Percentiles rank a stretch among this genome's conserved stretches.
Evolutionary conservation across 2,329 filamentous ascomycete genomes (phyloP).

Genomic region (Macroventuria anomochaeta): DNA sequence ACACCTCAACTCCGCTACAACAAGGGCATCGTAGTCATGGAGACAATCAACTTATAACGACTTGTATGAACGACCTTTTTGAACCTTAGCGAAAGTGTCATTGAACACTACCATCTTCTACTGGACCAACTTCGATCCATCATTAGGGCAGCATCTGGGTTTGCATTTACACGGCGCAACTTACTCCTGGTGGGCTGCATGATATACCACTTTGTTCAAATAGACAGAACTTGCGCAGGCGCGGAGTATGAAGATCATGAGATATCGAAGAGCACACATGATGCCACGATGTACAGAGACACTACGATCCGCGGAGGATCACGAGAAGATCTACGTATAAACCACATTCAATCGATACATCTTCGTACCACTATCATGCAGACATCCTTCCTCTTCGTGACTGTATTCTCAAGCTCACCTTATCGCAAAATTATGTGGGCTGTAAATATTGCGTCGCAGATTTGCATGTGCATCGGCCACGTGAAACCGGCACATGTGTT

Average conservation of each 20-base stretch:
- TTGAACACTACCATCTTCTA: conserved; percentile 13
- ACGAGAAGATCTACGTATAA: background rate
- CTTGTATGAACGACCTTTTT: conserved; percentile 23
- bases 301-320: background rate
- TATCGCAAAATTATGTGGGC: background rate
- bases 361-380: background rate
- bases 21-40: conserved; percentile 32
- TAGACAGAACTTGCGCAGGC: conserved; percentile 5
- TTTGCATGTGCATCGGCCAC: background rate
- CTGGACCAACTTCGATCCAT: background rate
- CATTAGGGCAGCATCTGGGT: conserved; percentile 10
- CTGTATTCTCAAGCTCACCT: background rate
- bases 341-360: background rate
- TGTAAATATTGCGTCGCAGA: background rate
- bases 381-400: background rate
- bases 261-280: conserved; percentile 11
- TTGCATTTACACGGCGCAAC: conserved; percentile 15
- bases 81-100: conserved; percentile 31
- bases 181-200: conserved; percentile 1
- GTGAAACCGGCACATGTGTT: background rate
- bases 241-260: background rate
- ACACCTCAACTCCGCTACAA: conserved; percentile 29
- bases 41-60: conserved; percentile 5
- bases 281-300: conserved; percentile 6
- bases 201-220: conserved; percentile 17